Evolutionary conservation across 768 basidiomycete genomes (phyloP), one percentile per base, ranked within the genome.

Genomic region (Pisolithus marmoratus): DNA sequence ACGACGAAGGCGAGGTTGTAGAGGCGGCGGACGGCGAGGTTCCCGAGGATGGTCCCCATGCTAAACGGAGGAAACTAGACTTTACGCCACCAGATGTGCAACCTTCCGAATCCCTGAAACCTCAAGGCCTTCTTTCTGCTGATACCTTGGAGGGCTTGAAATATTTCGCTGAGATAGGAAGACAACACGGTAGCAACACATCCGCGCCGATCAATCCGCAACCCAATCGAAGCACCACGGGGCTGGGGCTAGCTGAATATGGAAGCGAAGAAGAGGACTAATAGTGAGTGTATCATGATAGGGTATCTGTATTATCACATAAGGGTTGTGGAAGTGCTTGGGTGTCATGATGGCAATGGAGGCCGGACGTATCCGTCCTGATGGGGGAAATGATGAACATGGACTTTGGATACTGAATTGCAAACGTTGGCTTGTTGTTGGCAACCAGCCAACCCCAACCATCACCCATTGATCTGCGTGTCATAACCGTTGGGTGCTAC

Each of bases 91-190:
- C 63, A 31, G 58, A 57, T 47, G 58, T 66, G n/a, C 54, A 59
- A 41, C 50, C 62, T 37, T 60, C 65, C 48, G 59, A 71, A 53
- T 66, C 68, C 5, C 66, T 71, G 19, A 63, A 72, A 48, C 66
- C 78, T 1, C 66, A 60, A 26, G 87, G 92, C 0, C 67, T 99
- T 38, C 73, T 99, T 34, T 90, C 76, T 51, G 77, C 83, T 5
- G 93, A 95, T 60, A 89, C 95, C 11, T 65, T 98, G 23, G 91
- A 95, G 60, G 88, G 93, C 44, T 70, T 99, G 46, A 90, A 85
- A 65, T 94, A 91, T 62, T 93, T 96, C 63, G 85, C 94, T 8
- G 87, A 93, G 67, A 84, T 98, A 57, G 80, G 86, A 55, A 82
- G 84, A 71, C 74, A 82, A 56, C 84, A 83, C 56, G 84, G 78